A percentile compares a stretch with the other conserved stretches of the same genome.
Conservation (phyloP, 116 monocot species). For the Posidonia oceanica region DNA sequence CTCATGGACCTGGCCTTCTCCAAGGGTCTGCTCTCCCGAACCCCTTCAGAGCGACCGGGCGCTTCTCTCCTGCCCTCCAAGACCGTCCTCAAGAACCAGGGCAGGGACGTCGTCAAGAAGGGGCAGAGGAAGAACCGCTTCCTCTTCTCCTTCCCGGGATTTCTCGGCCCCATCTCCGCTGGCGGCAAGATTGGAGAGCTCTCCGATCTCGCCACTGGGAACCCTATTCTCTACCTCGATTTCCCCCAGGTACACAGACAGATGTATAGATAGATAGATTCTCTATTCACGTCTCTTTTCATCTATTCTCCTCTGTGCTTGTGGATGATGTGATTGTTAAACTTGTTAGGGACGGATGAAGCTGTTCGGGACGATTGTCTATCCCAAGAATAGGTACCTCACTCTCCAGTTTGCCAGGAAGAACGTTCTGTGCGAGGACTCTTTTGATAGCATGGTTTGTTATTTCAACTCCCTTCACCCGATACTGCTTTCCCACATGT, state of each 20-base stretch:
- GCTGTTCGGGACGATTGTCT: conserved; percentile 84
- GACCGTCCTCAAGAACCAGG: conserved; percentile 51
- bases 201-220: conserved; percentile 62
- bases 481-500: too few relatives aligned
- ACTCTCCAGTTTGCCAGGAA: conserved; percentile 81
- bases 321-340: background rate
- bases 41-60: conserved; percentile 22
- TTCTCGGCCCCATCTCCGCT: conserved; percentile 50
- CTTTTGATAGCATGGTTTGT: conserved; percentile 82
- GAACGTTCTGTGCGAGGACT: conserved; percentile 80
- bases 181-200: conserved; percentile 83
- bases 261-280: conserved; percentile 6
- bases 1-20: conserved; percentile 60
- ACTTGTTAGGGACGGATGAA: conserved; percentile 72
- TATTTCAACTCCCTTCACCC: too few relatives aligned
- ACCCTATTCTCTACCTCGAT: conserved; percentile 82
- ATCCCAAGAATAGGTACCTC: conserved; percentile 95
- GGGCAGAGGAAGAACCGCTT: conserved; percentile 83
- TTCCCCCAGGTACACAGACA: conserved; percentile 43
- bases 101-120: conserved; percentile 79
- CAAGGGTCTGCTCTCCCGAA: conserved; percentile 33
- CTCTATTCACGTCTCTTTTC: background rate
- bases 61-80: conserved; percentile 48
- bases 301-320: background rate
- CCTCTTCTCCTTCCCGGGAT: conserved; percentile 91